Conservation (phyloP, 345 rosid species). For the Eucalyptus sideroxylon region DNA sequence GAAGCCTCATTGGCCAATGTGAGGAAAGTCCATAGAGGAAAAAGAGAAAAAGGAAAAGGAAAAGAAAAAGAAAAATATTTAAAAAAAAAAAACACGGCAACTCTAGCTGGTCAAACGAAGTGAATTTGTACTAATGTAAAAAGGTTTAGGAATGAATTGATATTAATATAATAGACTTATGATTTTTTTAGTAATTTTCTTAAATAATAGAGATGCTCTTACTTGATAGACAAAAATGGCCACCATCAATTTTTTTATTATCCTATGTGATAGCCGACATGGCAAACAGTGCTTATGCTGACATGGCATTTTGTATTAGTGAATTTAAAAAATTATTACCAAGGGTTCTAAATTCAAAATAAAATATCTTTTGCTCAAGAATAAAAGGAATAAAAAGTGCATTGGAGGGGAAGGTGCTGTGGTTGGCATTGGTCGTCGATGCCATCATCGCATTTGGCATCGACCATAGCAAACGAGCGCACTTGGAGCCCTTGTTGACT, state of each 20-base stretch:
- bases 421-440: neutral
- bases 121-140: rapidly evolving
- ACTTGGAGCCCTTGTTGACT: neutral
- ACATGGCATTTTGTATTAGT: neutral
- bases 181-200: too few species aligned
- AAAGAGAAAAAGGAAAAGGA: too few species aligned
- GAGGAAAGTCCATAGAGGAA: too few species aligned
- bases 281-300: neutral
- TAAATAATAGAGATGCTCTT: neutral
- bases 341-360: neutral
- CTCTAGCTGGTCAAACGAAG: rapidly evolving
- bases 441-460: neutral
- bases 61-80: rapidly evolving
- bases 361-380: neutral
- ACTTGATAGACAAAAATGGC: neutral
- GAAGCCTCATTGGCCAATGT: rapidly evolving
- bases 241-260: neutral
- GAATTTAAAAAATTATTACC: neutral
- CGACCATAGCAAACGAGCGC: neutral
- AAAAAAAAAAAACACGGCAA: rapidly evolving
- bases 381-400: neutral
- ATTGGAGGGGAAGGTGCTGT: neutral
- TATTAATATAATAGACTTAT: rapidly evolving
- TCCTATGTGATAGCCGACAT: neutral
- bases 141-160: rapidly evolving